These are phyloP conservation scores for Debaryomyces castellii DNA, from an alignment of 805 yeast species.

Conservation along the genomic window DNA sequence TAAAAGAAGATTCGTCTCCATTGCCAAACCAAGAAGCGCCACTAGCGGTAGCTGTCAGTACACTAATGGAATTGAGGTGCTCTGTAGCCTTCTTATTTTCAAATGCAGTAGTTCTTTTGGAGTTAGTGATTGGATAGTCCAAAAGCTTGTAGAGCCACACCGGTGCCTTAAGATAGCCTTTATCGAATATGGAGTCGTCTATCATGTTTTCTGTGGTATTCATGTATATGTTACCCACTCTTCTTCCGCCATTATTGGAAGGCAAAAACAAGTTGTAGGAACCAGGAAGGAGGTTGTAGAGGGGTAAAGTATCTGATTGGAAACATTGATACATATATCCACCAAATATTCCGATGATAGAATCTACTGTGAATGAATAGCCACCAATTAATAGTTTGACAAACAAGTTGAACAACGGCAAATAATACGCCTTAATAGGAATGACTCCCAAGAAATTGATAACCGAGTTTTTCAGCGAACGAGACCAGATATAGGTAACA, in stretches of 20 bases:
- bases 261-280: slow-evolving; percentile 18
- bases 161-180: slow-evolving; percentile 60
- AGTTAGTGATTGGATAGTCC: slow-evolving; percentile 25
- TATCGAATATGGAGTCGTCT: slow-evolving; percentile 45
- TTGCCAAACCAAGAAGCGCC: slow-evolving; percentile 14
- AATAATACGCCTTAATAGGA: slow-evolving; percentile 56
- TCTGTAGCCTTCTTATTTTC: neutral
- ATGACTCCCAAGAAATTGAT: slow-evolving; percentile 53
- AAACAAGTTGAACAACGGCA: slow-evolving; percentile 43
- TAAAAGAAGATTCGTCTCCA: slow-evolving; percentile 18
- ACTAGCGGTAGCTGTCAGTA: neutral
- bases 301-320: slow-evolving; percentile 53
- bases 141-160: slow-evolving; percentile 31
- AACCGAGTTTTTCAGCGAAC: slow-evolving; percentile 51
- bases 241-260: slow-evolving; percentile 15
- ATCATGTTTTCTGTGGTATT: slow-evolving; percentile 16
- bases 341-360: slow-evolving; percentile 50
- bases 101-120: slow-evolving; percentile 30
- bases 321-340: slow-evolving; percentile 63
- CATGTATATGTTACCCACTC: slow-evolving; percentile 25
- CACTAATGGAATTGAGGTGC: neutral
- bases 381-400: slow-evolving; percentile 43
- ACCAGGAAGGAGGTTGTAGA: slow-evolving; percentile 38
- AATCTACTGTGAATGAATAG: slow-evolving; percentile 35
- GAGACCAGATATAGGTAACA: slow-evolving; percentile 61